phyloP scores from a whole-genome alignment of 1,139 yeast species.

The Candida sanyaensis region DNA sequence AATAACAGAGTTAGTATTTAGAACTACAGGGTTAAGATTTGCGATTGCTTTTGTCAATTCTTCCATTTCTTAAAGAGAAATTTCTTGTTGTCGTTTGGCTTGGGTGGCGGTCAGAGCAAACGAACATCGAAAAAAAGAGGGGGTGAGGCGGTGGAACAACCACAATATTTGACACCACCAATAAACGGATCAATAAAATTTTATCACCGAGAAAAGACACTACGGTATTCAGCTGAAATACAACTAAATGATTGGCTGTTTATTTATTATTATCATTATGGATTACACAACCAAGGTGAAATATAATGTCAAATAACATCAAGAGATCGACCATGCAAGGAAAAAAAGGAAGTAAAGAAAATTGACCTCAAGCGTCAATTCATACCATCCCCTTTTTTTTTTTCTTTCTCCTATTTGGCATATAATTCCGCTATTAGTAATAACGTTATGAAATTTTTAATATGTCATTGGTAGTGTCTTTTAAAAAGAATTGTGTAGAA shows the following conservation, averaged over 20 bases:
- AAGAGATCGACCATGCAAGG: not conserved
- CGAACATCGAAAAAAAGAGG: not conserved
- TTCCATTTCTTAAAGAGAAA: no score
- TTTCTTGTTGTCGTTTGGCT: no score
- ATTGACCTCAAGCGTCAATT: not conserved
- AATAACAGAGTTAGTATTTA: not conserved
- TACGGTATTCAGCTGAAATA: no score
- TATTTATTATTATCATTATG: no score
- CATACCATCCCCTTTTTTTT: not conserved
- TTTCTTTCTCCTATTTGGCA: not conserved
- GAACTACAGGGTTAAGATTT: not conserved
- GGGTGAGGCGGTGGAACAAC: slow-evolving; percentile 1
- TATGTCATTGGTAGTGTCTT: no score
- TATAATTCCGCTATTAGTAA: not conserved
- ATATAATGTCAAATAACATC: no score
- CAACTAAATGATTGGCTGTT: no score
- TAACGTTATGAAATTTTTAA: not conserved
- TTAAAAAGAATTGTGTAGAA: no score
- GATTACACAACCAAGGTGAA: no score
- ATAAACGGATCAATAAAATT: no score
- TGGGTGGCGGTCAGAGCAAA: no score
- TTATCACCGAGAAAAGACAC: no score
- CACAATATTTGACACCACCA: not conserved
- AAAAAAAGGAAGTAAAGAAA: not conserved
- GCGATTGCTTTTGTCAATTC: not conserved